phyloP scores from a whole-genome alignment of 2,329 filamentous ascomycete species.

The Blumeria hordei region DNA sequence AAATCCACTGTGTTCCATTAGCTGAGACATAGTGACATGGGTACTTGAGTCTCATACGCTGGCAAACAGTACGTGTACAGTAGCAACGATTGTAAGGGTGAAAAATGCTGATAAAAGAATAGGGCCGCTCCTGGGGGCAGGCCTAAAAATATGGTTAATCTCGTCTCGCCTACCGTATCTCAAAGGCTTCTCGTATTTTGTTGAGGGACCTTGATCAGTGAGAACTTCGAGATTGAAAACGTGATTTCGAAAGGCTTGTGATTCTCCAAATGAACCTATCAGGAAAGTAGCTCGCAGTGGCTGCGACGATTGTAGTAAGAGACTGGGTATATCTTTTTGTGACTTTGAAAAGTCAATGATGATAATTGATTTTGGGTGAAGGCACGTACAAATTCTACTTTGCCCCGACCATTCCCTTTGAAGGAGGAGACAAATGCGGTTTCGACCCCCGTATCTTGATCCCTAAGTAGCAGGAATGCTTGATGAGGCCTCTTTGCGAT shows the following conservation, averaged over 20 bases:
- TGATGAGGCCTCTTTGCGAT: constrained; percentile 74
- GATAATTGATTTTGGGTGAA: background rate
- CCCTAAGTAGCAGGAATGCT: constrained; percentile 66
- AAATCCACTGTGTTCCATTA: constrained; percentile 37
- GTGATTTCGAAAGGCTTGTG: constrained; percentile 38
- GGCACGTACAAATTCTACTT: constrained; percentile 53
- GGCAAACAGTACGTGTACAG: constrained; percentile 49
- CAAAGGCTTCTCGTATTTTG: constrained; percentile 37
- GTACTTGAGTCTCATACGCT: constrained; percentile 26
- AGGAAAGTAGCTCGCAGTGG: constrained; percentile 62
- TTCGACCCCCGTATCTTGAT: constrained; percentile 53
- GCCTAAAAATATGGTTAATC: constrained; percentile 77
- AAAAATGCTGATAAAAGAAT: constrained; percentile 61
- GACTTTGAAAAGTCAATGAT: constrained; percentile 26
- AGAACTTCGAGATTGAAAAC: constrained; percentile 51
- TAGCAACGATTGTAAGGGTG: constrained; percentile 42
- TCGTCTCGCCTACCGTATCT: constrained; percentile 67
- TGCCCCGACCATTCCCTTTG: constrained; percentile 72
- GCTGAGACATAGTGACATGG: constrained; percentile 4
- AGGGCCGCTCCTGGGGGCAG: constrained; percentile 58
- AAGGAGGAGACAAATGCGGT: constrained; percentile 64
- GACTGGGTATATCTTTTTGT: constrained; percentile 68
- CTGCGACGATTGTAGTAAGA: constrained; percentile 43
- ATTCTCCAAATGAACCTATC: constrained; percentile 64
- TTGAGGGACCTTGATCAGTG: constrained; percentile 26